phyloP scores from a whole-genome alignment of 345 rosid species.

The Hibiscus trionum region DNA sequence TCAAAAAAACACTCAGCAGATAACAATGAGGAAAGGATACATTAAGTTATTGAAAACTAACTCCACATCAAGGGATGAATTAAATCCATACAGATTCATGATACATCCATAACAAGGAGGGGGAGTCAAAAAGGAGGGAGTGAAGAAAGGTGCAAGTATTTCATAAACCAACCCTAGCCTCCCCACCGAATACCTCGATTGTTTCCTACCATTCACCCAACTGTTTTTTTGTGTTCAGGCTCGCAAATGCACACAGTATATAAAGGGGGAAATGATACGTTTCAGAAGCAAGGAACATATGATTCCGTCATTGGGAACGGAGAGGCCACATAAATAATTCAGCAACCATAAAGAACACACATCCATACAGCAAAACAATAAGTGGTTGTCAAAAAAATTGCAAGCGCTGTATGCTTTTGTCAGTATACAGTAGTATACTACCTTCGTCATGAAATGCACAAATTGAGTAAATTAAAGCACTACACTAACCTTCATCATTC shows the following conservation, averaged over 20 bases:
- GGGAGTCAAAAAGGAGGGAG: background rate
- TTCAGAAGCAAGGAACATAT: background rate
- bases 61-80: background rate
- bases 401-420: background rate
- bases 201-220: background rate
- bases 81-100: background rate
- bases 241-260: background rate
- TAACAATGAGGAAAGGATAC: background rate
- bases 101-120: too few species aligned
- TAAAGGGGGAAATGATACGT: background rate
- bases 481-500: conserved; percentile 49
- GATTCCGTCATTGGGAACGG: background rate
- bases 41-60: background rate
- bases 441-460: conserved; percentile 35
- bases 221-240: too few species aligned
- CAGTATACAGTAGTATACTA: conserved; percentile 3
- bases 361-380: background rate
- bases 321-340: background rate
- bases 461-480: background rate
- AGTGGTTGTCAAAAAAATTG: background rate
- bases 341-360: background rate
- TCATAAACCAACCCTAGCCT: background rate
- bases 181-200: background rate
- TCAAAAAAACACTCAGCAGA: background rate
- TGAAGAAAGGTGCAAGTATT: background rate